A percentile compares a stretch with the other conserved stretches of the same genome.
Conservation (phyloP, 2,329 filamentous ascomycete species). For the Drechslerella stenobrocha region DNA sequence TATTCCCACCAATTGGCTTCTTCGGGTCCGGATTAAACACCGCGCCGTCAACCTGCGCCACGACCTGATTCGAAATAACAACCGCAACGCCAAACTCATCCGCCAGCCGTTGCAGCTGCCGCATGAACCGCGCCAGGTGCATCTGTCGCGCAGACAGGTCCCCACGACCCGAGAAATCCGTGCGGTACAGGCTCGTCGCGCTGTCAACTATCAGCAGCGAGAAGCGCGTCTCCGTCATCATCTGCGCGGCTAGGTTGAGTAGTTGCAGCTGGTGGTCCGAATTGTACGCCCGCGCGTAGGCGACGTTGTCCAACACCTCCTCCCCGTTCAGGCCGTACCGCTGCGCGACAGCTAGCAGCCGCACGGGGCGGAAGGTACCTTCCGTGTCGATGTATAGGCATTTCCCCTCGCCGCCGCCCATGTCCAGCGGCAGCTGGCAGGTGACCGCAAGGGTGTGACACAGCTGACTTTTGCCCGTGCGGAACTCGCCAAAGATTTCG, state of each 20-base stretch:
- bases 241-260: constrained; percentile 88
- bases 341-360: constrained; percentile 86
- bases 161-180: constrained; percentile 93
- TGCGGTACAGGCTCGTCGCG: constrained; percentile 91
- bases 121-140: constrained; percentile 85
- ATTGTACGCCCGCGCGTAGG: constrained; percentile 97
- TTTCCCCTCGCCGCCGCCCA: constrained; percentile 97
- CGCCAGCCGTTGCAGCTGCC: constrained; percentile 75
- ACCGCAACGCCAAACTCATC: constrained; percentile 94
- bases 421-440: constrained; percentile 95
- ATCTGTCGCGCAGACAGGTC: constrained; percentile 93
- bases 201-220: constrained; percentile 95
- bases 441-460: constrained; percentile 98
- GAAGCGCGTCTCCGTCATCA: constrained; percentile 99
- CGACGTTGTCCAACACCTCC: constrained; percentile 96
- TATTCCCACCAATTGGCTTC: constrained; percentile 98
- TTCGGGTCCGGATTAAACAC: constrained; percentile 99
- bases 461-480: constrained; percentile 97
- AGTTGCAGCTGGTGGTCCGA: constrained; percentile 96
- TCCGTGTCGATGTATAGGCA: constrained; percentile 99
- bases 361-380: constrained; percentile 91
- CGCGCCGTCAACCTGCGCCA: constrained; percentile 93
- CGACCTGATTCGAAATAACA: constrained; percentile 98
- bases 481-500: constrained; percentile 96
- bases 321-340: constrained; percentile 93